Conservation (phyloP, 495 filamentous ascomycete species). For the Apiosordaria backusii region DNA sequence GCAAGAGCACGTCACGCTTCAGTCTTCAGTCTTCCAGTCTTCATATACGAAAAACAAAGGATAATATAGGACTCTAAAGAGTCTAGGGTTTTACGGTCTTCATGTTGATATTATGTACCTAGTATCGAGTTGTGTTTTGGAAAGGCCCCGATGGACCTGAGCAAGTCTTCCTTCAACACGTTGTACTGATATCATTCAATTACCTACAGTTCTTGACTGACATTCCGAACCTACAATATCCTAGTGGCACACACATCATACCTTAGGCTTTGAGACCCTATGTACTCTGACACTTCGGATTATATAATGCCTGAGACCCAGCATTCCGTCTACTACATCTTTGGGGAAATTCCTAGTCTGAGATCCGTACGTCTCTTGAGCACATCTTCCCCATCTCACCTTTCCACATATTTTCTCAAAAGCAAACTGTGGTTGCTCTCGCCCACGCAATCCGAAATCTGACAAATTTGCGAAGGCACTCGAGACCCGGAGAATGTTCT, state of each 20-base stretch:
- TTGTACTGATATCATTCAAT: background rate
- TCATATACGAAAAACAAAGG: too few species aligned
- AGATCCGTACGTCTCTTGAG: background rate
- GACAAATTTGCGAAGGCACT: background rate
- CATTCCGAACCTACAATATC: background rate
- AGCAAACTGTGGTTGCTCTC: background rate
- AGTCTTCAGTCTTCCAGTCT: background rate
- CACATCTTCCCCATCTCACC: background rate
- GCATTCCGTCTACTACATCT: too few species aligned
- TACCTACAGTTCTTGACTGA: background rate
- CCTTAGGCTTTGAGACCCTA: background rate
- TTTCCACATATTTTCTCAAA: too few species aligned
- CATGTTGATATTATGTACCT: too few species aligned
- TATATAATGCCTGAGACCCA: background rate
- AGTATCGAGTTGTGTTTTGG: background rate
- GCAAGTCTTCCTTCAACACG: background rate
- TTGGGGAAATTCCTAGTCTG: too few species aligned
- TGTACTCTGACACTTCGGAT: background rate
- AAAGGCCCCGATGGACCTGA: background rate
- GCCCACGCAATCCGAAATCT: background rate
- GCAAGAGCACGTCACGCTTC: background rate
- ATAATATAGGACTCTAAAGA: too few species aligned
- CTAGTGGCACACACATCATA: background rate
- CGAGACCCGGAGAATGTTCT: background rate
- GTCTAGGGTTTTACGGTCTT: too few species aligned